Evolutionary conservation across 805 yeast genomes (phyloP).

Genomic region (Clavispora santaluciae): DNA sequence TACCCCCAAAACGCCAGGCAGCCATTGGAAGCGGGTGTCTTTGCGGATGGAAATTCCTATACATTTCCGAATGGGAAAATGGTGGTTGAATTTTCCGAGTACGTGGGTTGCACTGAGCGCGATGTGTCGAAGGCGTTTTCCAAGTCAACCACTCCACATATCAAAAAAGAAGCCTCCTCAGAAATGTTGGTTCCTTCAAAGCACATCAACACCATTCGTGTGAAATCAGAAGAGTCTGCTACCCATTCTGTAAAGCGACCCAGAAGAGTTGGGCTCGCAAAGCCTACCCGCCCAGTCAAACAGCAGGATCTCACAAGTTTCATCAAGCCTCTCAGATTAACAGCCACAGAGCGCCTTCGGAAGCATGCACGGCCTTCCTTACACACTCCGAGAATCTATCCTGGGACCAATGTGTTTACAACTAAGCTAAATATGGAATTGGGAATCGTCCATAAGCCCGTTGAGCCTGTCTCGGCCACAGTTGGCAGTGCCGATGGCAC

Average conservation of each 20-base stretch:
- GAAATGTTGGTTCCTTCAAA: neutral
- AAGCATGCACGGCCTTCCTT: neutral
- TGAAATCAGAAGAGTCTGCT: neutral
- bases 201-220: neutral
- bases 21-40: conserved; percentile 16
- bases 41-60: conserved; percentile 20
- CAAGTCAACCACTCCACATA: neutral
- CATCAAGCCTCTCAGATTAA: neutral
- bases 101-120: conserved; percentile 30
- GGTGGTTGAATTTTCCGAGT: conserved; percentile 27
- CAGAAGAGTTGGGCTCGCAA: neutral
- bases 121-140: conserved; percentile 27
- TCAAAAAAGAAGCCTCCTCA: neutral
- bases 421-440: conserved; percentile 3
- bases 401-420: conserved; percentile 9
- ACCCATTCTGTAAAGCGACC: neutral
- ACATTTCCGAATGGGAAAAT: conserved; percentile 23
- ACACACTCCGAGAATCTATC: conserved; percentile 3
- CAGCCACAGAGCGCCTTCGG: conserved; percentile 3
- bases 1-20: conserved; percentile 17
- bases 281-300: neutral
- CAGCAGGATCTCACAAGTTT: conserved; percentile 1
- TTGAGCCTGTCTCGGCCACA: no score
- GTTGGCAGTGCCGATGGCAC: no score
- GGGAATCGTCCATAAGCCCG: neutral